Percentiles rank a stretch among this genome's conserved stretches.
Evolutionary conservation across 140 eudicot species (phyloP).

Genomic region (Ambrosia hybrid): DNA sequence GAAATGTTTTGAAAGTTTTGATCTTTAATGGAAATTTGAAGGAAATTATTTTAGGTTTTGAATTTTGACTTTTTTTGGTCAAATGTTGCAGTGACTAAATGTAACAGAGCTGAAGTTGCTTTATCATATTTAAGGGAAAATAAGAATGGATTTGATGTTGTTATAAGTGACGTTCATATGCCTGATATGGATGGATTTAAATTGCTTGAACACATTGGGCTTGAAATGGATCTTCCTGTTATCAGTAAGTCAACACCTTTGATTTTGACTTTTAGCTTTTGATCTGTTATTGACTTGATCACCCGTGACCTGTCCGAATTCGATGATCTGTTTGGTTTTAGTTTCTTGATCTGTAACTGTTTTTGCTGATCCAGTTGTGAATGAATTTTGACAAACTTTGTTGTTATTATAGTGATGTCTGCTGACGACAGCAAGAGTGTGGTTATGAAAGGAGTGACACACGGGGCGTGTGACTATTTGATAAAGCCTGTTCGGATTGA

Average conservation of each 20-base stretch:
- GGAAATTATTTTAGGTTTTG: too few species aligned
- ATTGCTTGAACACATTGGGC: too few species aligned
- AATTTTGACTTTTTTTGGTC: slow-evolving; percentile 20
- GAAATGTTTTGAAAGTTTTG: neutral
- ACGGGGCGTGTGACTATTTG: slow-evolving; percentile 93
- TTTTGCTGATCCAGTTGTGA: too few species aligned
- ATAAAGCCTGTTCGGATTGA: slow-evolving; percentile 88
- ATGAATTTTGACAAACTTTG: neutral
- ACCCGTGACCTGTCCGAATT: too few species aligned
- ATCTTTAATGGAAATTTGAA: neutral
- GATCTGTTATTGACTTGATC: neutral
- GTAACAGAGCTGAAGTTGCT: slow-evolving; percentile 43
- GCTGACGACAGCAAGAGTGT: slow-evolving; percentile 81
- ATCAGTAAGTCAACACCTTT: slow-evolving; percentile 51
- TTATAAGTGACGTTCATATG: too few species aligned
- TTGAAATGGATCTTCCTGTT: slow-evolving; percentile 41
- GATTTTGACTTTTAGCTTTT: neutral
- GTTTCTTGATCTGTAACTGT: too few species aligned
- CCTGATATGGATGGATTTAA: too few species aligned
- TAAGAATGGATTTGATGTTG: slow-evolving; percentile 51
- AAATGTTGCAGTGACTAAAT: slow-evolving; percentile 29
- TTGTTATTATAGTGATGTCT: slow-evolving; percentile 70
- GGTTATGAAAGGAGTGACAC: slow-evolving; percentile 95
- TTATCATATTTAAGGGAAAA: slow-evolving; percentile 47
- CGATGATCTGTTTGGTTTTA: too few species aligned